These are phyloP conservation scores for Endogone sp. DNA, from an alignment of 192 early-diverging fungal genomes.

Conservation along the genomic window DNA sequence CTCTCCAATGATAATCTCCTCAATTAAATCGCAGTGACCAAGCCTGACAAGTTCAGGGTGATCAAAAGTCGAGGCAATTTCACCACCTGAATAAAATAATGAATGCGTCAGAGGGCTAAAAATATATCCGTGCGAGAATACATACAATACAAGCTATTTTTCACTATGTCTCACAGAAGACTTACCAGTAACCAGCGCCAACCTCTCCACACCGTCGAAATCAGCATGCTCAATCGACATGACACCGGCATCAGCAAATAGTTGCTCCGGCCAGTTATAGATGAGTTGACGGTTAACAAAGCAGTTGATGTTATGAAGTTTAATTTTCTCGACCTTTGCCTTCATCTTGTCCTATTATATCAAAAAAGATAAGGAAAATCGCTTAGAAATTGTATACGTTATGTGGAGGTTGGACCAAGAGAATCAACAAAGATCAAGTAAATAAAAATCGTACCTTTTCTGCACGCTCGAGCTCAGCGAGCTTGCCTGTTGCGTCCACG, in stretches of 20 bases:
- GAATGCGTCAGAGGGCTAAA: too few relatives aligned
- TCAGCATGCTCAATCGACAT: slow-evolving; percentile 98
- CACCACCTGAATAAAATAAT: slow-evolving; percentile 65
- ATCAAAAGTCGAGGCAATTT: slow-evolving; percentile 98
- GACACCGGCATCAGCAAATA: slow-evolving; percentile 96
- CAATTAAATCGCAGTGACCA: slow-evolving; percentile 93
- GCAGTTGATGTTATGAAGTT: slow-evolving; percentile 95
- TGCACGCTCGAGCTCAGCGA: slow-evolving; percentile 97
- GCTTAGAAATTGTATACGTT: not conserved
- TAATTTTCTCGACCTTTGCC: slow-evolving; percentile 98
- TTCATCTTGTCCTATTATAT: slow-evolving; percentile 85
- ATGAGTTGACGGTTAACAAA: slow-evolving; percentile 99
- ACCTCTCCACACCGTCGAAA: slow-evolving; percentile 96
- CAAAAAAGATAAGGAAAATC: slow-evolving; percentile 15
- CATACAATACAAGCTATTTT: not conserved
- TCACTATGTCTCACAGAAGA: not conserved
- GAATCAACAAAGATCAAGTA: too few relatives aligned
- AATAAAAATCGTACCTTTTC: slow-evolving; percentile 51
- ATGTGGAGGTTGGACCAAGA: too few relatives aligned
- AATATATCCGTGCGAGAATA: too few relatives aligned
- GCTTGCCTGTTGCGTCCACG: slow-evolving; percentile 94
- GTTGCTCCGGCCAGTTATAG: slow-evolving; percentile 99
- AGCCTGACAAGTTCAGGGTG: slow-evolving; percentile 94
- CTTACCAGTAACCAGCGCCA: slow-evolving; percentile 88
- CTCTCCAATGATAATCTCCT: slow-evolving; percentile 99